phyloP scores from a whole-genome alignment of 2,329 filamentous ascomycete species.

The Colletotrichum sp. region DNA sequence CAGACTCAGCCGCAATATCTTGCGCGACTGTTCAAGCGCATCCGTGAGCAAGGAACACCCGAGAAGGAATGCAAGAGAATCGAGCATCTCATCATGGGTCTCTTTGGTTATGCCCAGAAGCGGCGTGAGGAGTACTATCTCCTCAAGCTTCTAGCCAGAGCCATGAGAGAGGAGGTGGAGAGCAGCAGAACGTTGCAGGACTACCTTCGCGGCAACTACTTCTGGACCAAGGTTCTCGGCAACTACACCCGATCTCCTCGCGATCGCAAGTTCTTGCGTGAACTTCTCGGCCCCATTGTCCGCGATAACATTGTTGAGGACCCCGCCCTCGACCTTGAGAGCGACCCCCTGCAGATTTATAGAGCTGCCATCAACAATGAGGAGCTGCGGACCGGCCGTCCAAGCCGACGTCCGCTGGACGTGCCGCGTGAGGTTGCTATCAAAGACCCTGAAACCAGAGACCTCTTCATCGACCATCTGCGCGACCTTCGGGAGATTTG shows the following conservation, averaged over 20 bases:
- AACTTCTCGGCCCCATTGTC: constrained; percentile 83
- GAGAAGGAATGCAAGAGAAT: constrained; percentile 94
- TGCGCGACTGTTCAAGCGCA: constrained; percentile 81
- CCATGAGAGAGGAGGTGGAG: constrained; percentile 86
- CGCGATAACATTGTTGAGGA: constrained; percentile 94
- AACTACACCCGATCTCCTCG: constrained; percentile 91
- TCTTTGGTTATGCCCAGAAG: constrained; percentile 98
- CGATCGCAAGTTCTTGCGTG: constrained; percentile 90
- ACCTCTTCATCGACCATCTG: constrained; percentile 91
- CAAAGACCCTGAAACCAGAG: constrained; percentile 88
- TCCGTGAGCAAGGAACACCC: constrained; percentile 82
- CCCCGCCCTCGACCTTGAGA: constrained; percentile 88
- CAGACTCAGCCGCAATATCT: constrained; percentile 97
- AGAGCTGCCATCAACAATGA: constrained; percentile 95
- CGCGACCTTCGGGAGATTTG: constrained; percentile 94
- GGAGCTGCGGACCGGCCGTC: constrained; percentile 87
- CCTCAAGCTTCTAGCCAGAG: constrained; percentile 83
- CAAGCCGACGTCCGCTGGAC: constrained; percentile 81
- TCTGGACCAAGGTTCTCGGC: constrained; percentile 86
- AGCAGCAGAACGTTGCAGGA: constrained; percentile 77
- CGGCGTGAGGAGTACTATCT: constrained; percentile 96
- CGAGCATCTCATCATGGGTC: constrained; percentile 91
- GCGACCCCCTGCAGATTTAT: constrained; percentile 97
- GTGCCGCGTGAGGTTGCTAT: constrained; percentile 94
- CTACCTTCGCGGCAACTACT: constrained; percentile 87